Conservation (phyloP, 179 eudicot genomes). For the Silene vulgaris region DNA sequence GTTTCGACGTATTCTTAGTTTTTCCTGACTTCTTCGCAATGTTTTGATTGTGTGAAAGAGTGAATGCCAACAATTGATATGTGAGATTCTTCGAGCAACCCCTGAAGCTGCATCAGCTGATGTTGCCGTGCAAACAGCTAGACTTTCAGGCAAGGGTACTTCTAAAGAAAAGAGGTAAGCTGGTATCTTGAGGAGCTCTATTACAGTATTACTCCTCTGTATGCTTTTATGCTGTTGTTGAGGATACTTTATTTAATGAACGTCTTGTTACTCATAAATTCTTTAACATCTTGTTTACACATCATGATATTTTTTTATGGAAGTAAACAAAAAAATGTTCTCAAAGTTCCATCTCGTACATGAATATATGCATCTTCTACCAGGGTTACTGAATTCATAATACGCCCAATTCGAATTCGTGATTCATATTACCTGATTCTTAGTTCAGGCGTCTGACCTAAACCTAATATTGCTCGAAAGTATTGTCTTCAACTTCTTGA, state of each 20-base stretch:
- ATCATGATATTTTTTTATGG: neutral
- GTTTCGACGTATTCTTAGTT: neutral
- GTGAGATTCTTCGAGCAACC: slow-evolving; percentile 95
- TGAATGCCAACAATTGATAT: slow-evolving; percentile 97
- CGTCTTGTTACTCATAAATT: neutral
- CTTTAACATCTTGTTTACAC: neutral
- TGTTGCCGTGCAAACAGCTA: slow-evolving; percentile 94
- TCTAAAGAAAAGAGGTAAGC: slow-evolving; percentile 82
- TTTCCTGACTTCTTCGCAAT: slow-evolving; percentile 8
- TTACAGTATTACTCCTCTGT: neutral
- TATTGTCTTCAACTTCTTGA: neutral
- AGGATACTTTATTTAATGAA: neutral
- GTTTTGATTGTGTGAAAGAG: slow-evolving; percentile 46
- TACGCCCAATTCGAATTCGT: too few species aligned
- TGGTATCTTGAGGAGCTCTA: slow-evolving; percentile 7
- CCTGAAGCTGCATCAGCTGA: slow-evolving; percentile 99
- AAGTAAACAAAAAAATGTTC: neutral
- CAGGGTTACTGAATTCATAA: too few species aligned
- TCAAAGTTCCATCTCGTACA: neutral
- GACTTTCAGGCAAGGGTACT: slow-evolving; percentile 81
- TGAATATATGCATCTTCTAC: neutral
- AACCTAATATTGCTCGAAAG: neutral
- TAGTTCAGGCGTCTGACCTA: neutral
- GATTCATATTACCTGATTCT: neutral
- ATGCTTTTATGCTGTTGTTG: slow-evolving; percentile 22